Conservation (phyloP, 2,329 filamentous ascomycete species). For the Cladosporium sp. region DNA sequence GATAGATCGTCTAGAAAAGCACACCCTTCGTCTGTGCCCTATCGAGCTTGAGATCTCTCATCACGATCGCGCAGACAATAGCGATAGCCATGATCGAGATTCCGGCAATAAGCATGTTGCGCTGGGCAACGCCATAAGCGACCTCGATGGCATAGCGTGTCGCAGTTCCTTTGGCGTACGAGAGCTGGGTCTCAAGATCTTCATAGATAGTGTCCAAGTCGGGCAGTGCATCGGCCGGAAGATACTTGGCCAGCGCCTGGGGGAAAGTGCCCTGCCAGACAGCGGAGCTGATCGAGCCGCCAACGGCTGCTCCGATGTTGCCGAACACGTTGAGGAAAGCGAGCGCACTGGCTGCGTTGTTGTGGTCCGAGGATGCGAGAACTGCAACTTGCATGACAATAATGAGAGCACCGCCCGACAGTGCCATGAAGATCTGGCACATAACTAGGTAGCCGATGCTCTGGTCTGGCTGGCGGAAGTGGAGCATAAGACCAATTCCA, state of each 20-base stretch:
- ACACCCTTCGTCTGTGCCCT: conserved; percentile 23
- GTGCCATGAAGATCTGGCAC: conserved; percentile 61
- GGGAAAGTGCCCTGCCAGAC: conserved; percentile 34
- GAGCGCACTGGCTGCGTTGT: conserved; percentile 30
- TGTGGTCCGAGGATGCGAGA: conserved; percentile 51
- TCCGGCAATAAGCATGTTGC: conserved; percentile 42
- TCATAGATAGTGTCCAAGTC: conserved; percentile 49
- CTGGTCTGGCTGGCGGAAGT: conserved; percentile 41
- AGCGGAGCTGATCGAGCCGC: conserved; percentile 41
- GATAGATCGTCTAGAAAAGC: conserved; percentile 8
- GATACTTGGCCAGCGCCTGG: conserved; percentile 24
- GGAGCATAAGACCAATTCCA: conserved; percentile 40
- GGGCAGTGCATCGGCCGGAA: conserved; percentile 22
- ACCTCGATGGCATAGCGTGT: conserved; percentile 49
- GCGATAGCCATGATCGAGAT: conserved; percentile 25
- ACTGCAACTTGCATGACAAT: conserved; percentile 62
- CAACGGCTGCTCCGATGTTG: conserved; percentile 54
- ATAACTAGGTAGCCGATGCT: conserved; percentile 55
- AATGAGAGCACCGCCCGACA: conserved; percentile 59
- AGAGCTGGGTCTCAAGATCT: conserved; percentile 56
- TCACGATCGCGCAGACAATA: conserved; percentile 24
- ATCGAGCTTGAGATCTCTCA: conserved; percentile 30
- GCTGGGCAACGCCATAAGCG: conserved; percentile 41
- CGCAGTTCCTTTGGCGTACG: conserved; percentile 53
- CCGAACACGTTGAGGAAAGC: conserved; percentile 29